These are phyloP conservation scores for Lactarius sanguifluus DNA, from an alignment of 768 basidiomycete genomes.

Conservation along the genomic window DNA sequence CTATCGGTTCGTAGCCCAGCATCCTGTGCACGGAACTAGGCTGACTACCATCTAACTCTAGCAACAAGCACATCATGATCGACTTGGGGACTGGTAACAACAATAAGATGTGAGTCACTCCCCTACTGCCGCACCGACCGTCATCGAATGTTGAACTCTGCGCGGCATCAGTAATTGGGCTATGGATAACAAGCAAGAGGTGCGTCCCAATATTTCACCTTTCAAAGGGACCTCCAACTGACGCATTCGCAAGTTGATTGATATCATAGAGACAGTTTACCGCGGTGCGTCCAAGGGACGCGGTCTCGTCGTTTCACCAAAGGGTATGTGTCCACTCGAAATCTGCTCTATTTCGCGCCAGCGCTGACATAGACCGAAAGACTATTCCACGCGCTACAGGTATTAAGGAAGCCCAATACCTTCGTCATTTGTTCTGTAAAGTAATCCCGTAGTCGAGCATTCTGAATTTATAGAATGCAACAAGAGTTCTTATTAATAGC, in stretches of 20 bases:
- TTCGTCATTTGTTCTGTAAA: neutral
- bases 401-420: slow-evolving; percentile 44
- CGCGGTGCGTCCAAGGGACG: slow-evolving; percentile 97
- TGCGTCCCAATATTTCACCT: slow-evolving; percentile 37
- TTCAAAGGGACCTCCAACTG: slow-evolving; percentile 2
- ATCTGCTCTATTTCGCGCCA: neutral
- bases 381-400: slow-evolving; percentile 80
- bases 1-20: slow-evolving; percentile 62
- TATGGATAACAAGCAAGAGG: slow-evolving; percentile 98
- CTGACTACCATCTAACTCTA: slow-evolving; percentile 37
- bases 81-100: slow-evolving; percentile 99
- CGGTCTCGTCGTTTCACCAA: slow-evolving; percentile 95
- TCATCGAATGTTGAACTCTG: slow-evolving; percentile 11
- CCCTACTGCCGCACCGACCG: neutral
- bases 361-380: slow-evolving; percentile 38
- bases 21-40: neutral
- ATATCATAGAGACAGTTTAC: slow-evolving; percentile 98
- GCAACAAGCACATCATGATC: slow-evolving; percentile 99
- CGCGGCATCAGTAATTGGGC: slow-evolving; percentile 81
- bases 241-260: slow-evolving; percentile 66
- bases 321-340: slow-evolving; percentile 54
- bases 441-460: slow-evolving; percentile 3
- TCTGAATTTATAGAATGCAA: slow-evolving; percentile 8
- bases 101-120: slow-evolving; percentile 85
- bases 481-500: neutral